phyloP scores from a whole-genome alignment of 805 yeast species.

The Nakazawaea sp. region DNA sequence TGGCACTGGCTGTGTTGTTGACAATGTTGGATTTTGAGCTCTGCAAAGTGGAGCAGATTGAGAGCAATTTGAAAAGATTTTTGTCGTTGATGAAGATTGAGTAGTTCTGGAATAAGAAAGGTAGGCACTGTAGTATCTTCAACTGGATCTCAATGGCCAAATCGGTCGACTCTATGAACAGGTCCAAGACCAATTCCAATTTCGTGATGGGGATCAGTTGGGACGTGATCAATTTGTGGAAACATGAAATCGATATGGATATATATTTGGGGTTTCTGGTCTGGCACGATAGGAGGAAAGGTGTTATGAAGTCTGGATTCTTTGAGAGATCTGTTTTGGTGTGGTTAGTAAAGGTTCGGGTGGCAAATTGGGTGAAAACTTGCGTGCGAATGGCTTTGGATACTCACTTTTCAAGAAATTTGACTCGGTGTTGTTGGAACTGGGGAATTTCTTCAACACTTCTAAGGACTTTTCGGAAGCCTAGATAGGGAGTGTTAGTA shows the following conservation, averaged over 20 bases:
- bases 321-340: constrained; percentile 32
- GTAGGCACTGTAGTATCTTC: constrained; percentile 77
- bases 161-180: constrained; percentile 67
- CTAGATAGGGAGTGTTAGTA: constrained; percentile 12
- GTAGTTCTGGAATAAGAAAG: constrained; percentile 65
- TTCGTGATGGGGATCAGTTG: constrained; percentile 47
- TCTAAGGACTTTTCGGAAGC: constrained; percentile 46
- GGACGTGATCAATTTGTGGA: constrained; percentile 54
- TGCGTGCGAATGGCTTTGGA: too few relatives aligned
- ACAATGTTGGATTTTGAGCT: constrained; percentile 68
- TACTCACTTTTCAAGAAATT: constrained; percentile 20
- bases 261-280: constrained; percentile 71
- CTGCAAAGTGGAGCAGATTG: constrained; percentile 68
- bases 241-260: constrained; percentile 62
- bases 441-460: constrained; percentile 29
- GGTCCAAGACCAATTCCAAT: constrained; percentile 51
- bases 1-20: constrained; percentile 86
- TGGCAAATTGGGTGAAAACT: too few relatives aligned
- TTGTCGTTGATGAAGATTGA: constrained; percentile 46
- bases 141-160: constrained; percentile 79
- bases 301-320: constrained; percentile 51
- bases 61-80: constrained; percentile 49
- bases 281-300: constrained; percentile 67
- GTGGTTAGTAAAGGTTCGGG: neutral
- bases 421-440: constrained; percentile 20